Conservation (phyloP, 345 rosid species). For the Dimocarpus longan region DNA sequence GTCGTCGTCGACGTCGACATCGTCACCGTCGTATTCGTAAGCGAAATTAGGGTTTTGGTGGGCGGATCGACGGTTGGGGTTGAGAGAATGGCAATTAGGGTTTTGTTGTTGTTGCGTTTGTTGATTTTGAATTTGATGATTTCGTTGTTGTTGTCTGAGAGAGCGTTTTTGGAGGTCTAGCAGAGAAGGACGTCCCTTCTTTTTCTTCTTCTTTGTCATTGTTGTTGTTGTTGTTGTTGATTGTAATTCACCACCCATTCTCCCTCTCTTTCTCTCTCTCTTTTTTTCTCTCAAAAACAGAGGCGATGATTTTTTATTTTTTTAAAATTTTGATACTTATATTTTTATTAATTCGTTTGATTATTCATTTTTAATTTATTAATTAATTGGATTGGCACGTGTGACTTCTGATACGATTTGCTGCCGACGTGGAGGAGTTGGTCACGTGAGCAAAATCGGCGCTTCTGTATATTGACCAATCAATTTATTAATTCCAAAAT, state of each 20-base stretch:
- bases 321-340: constrained; percentile 17
- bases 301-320: constrained; percentile 26
- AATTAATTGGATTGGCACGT: constrained; percentile 21
- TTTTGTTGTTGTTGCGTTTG: constrained; percentile 23
- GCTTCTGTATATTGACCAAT: too few species aligned
- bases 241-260: constrained; percentile 54
- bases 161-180: constrained; percentile 91
- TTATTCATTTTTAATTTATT: too few species aligned
- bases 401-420: constrained; percentile 4
- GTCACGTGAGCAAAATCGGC: constrained; percentile 25
- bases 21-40: constrained; percentile 22
- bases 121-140: constrained; percentile 19
- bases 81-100: constrained; percentile 44
- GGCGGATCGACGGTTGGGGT: constrained; percentile 49
- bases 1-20: constrained; percentile 53
- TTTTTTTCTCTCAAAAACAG: constrained; percentile 28
- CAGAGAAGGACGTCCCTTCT: constrained; percentile 96
- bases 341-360: not conserved
- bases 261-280: constrained; percentile 15
- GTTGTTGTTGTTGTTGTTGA: constrained; percentile 18
- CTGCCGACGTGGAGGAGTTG: constrained; percentile 7
- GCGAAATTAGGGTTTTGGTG: constrained; percentile 53
- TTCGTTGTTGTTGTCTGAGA: constrained; percentile 66
- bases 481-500: too few species aligned
- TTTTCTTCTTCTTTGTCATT: constrained; percentile 83